Percentiles rank a stretch among this genome's conserved stretches.
phyloP scores from a whole-genome alignment of 257 asterid genomes.

The Solanum clarkiae region DNA sequence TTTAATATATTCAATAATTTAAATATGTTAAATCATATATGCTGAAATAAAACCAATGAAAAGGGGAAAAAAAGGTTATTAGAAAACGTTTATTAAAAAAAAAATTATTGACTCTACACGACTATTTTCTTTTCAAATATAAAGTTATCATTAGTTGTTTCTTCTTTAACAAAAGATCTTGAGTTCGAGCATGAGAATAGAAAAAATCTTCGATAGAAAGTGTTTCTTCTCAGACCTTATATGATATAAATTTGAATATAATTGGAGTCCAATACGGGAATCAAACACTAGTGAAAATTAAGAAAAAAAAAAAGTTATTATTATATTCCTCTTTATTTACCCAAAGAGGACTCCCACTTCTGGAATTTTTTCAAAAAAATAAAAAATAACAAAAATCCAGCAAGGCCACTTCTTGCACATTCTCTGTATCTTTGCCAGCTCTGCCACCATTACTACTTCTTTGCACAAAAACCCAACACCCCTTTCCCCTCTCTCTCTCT shows the following conservation, averaged over 20 bases:
- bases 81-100: too few species aligned
- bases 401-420: background rate
- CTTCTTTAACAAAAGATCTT: too few species aligned
- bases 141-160: background rate
- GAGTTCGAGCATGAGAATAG: too few species aligned
- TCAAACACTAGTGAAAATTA: too few species aligned
- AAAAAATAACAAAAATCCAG: background rate
- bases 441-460: background rate
- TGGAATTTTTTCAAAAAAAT: background rate
- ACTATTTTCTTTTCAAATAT: background rate
- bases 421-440: slow-evolving; percentile 1
- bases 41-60: background rate
- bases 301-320: background rate
- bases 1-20: background rate
- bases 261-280: too few species aligned
- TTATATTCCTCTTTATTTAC: background rate
- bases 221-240: accelerated
- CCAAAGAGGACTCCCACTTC: background rate
- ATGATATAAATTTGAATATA: too few species aligned
- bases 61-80: too few species aligned
- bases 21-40: background rate
- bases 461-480: background rate
- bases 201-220: too few species aligned
- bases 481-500: background rate
- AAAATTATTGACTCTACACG: background rate